phyloP scores from a whole-genome alignment of 768 basidiomycete species.

The Cubamyces lactineus region DNA sequence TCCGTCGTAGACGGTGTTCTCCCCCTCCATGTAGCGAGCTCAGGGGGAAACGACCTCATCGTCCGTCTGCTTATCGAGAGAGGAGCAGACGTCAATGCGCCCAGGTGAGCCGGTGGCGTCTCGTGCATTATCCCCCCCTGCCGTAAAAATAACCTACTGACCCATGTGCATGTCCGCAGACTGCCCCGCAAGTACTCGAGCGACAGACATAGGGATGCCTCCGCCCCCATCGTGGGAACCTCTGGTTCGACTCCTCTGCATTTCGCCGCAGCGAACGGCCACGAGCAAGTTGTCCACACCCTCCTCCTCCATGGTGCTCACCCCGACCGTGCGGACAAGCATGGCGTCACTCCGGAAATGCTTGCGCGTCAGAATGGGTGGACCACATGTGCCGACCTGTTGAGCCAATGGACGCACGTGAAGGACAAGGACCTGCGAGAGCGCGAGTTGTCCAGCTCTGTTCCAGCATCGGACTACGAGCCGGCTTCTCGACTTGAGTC shows the following conservation, averaged over 20 bases:
- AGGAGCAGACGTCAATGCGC: conserved; percentile 98
- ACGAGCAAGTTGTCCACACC: conserved; percentile 73
- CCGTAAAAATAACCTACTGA: conserved; percentile 4
- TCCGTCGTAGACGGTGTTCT: conserved; percentile 94
- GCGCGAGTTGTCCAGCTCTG: conserved; percentile 39
- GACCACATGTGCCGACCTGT: conserved; percentile 72
- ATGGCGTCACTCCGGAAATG: conserved; percentile 85
- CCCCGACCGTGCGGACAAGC: conserved; percentile 84
- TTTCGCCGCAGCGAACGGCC: conserved; percentile 95
- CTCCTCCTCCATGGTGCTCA: conserved; percentile 86
- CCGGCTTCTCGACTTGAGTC: conserved; percentile 14
- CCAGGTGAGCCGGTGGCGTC: conserved; percentile 57
- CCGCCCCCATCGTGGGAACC: conserved; percentile 73
- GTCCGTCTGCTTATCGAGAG: conserved; percentile 87
- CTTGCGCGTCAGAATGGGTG: conserved; percentile 83
- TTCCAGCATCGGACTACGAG: conserved; percentile 13
- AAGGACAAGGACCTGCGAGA: conserved; percentile 66
- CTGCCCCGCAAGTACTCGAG: conserved; percentile 75
- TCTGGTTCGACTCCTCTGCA: conserved; percentile 95
- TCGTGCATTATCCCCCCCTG: neutral
- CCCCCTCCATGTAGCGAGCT: conserved; percentile 94
- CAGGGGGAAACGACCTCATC: conserved; percentile 87
- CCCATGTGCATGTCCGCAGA: conserved; percentile 40
- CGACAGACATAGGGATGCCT: conserved; percentile 65
- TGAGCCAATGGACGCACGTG: conserved; percentile 68